Evolutionary conservation across 169 alveolate species (phyloP), one percentile per base, ranked within the genome.

Genomic region (Eimeria maxima): DNA sequence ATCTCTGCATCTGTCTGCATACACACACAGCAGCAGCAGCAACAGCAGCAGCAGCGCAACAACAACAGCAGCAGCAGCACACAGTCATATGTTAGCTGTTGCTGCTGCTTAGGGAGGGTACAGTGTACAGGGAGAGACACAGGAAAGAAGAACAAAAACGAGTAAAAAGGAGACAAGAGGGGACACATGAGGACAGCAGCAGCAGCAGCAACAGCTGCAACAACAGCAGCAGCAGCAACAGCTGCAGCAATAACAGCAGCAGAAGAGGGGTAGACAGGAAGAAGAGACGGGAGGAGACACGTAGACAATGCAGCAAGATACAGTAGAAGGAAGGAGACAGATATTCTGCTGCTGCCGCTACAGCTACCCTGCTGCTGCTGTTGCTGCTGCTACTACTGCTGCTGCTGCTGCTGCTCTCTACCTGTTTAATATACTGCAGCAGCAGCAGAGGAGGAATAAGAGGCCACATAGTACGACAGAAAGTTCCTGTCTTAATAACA

Each of bases 381-480:
- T n/a, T n/a, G n/a, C n/a, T n/a, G n/a, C n/a, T n/a, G n/a, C 78
- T 7, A 24, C 78, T 27, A 44, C 78, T 27, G 78, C 78, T 27
- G 78, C 78, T 27, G 78, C 78, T 27, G 78, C 78, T 27, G 78
- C 78, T 27, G 78, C 78, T 5, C 45, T 67, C 44, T n/a, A 98
- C 99, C 97, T 98, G 98, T 84, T 98, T 90, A 60, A 98, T 97
- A 97, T 97, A 98, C 90, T 98, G 99, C 95, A 97, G 97, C 90
- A 97, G 94, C 96, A 97, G 91, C 29, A 98, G 89, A 8, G 57
- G 99, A 33, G 98, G 98, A 95, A 98, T 95, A 18, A 96, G 63
- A 4, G 97, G 97, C 93, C 97, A 86, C 97, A 96, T 63, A 16
- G 97, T 96, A 53, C 98, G 78, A 95, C 97, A 97, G 87, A 97